Conservation (phyloP, 306 rosid species). For the Mimosa pudica region DNA sequence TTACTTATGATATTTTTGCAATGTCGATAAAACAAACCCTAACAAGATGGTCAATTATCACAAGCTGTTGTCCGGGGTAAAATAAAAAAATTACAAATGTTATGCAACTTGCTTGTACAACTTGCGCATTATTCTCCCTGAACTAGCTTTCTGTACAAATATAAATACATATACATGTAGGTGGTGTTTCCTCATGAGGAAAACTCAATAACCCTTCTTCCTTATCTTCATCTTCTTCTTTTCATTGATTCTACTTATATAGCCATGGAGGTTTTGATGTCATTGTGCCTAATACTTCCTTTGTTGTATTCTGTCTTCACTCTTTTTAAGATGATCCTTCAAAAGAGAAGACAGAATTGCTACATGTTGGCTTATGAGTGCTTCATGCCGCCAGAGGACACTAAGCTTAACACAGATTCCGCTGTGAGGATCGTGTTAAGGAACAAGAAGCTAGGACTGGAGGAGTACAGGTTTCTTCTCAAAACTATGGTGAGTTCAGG, state of each 20-base stretch:
- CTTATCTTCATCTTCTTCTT: neutral
- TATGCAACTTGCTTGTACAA: neutral
- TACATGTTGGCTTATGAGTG: constrained; percentile 81
- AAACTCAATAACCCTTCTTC: neutral
- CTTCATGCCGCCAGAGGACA: constrained; percentile 61
- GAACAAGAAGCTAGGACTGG: constrained; percentile 67
- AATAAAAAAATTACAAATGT: neutral
- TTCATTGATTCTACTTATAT: neutral
- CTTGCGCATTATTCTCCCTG: neutral
- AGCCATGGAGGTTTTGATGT: constrained; percentile 48
- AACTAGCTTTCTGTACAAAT: neutral
- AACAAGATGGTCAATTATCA: neutral
- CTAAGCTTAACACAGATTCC: constrained; percentile 49
- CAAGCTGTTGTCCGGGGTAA: neutral
- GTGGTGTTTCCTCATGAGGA: neutral
- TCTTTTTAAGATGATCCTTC: constrained; percentile 43
- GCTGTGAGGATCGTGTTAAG: constrained; percentile 49
- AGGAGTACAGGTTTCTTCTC: constrained; percentile 61
- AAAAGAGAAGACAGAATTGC: constrained; percentile 54
- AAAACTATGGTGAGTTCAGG: constrained; percentile 77
- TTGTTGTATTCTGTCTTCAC: constrained; percentile 39
- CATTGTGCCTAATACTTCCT: constrained; percentile 32
- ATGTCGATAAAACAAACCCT: neutral
- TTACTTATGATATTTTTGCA: neutral
- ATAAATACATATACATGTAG: neutral